Conservation (phyloP, 1,284 basidiomycete species). For the Anthracocystis walkeri region DNA sequence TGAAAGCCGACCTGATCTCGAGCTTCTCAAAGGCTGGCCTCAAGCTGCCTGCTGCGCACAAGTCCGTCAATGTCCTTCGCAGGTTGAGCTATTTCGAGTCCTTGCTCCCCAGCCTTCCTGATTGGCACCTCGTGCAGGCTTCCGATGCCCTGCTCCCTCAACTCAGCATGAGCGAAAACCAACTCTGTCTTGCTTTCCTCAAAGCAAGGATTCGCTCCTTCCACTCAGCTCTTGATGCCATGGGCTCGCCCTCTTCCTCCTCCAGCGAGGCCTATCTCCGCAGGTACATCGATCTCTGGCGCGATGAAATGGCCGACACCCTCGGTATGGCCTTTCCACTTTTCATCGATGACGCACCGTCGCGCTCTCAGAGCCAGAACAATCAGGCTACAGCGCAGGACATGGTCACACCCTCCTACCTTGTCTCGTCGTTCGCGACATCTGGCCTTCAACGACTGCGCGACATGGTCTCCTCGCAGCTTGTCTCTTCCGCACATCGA, state of each 20-base stretch:
- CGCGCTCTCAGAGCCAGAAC: neutral
- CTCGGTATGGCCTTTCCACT: conserved; percentile 89
- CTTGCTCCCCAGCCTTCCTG: conserved; percentile 15
- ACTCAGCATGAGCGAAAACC: conserved; percentile 74
- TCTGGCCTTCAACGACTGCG: conserved; percentile 31
- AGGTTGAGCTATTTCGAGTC: conserved; percentile 74
- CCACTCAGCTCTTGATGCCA: conserved; percentile 70
- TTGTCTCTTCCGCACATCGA: conserved; percentile 7
- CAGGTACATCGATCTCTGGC: conserved; percentile 88
- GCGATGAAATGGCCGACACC: conserved; percentile 91
- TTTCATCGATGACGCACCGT: conserved; percentile 78
- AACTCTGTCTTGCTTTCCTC: conserved; percentile 79
- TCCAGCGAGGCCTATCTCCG: conserved; percentile 39
- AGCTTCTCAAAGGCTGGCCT: conserved; percentile 81
- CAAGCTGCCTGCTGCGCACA: conserved; percentile 89
- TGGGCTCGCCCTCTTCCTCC: conserved; percentile 31
- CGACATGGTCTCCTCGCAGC: conserved; percentile 17
- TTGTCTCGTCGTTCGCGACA: conserved; percentile 38
- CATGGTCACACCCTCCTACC: conserved; percentile 32
- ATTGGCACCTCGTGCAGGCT: conserved; percentile 5
- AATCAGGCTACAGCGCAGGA: neutral
- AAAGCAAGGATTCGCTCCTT: conserved; percentile 76
- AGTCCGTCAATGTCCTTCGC: conserved; percentile 84
- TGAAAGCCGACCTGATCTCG: conserved; percentile 77
- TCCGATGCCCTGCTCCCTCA: conserved; percentile 9